Evolutionary conservation across 768 basidiomycete genomes (phyloP).

Genomic region (Antrodiella citrinella): DNA sequence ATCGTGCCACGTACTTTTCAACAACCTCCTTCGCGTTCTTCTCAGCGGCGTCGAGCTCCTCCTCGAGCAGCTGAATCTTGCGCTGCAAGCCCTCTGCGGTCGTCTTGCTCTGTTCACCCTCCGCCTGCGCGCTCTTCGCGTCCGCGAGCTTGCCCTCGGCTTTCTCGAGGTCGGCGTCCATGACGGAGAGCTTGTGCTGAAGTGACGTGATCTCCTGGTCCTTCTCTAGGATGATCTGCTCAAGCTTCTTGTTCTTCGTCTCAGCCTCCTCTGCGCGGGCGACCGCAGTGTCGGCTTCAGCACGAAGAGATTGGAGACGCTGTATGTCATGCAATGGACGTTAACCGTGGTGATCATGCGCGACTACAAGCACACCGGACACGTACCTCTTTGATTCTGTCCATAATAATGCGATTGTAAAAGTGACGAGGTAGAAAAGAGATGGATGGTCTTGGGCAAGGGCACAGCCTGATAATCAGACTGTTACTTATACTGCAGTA

Average conservation of each 20-base stretch:
- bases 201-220: slow-evolving; percentile 86
- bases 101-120: slow-evolving; percentile 62
- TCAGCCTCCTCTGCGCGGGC: slow-evolving; percentile 85
- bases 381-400: slow-evolving; percentile 40
- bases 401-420: slow-evolving; percentile 23
- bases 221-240: slow-evolving; percentile 66
- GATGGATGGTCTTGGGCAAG: slow-evolving; percentile 17
- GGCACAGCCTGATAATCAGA: slow-evolving; percentile 13
- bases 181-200: slow-evolving; percentile 53
- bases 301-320: slow-evolving; percentile 73
- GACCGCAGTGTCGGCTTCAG: slow-evolving; percentile 77
- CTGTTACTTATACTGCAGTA: slow-evolving; percentile 16
- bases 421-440: slow-evolving; percentile 9
- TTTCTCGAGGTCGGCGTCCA: slow-evolving; percentile 66
- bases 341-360: too few species aligned
- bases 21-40: slow-evolving; percentile 95
- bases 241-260: slow-evolving; percentile 66
- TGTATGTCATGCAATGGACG: slow-evolving; percentile 22
- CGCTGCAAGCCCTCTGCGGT: slow-evolving; percentile 66
- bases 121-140: slow-evolving; percentile 55
- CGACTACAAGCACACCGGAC: neutral
- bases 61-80: slow-evolving; percentile 89
- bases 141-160: slow-evolving; percentile 58
- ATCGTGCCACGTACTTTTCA: slow-evolving; percentile 68
- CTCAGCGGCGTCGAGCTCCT: slow-evolving; percentile 92